Conservation (phyloP, 805 yeast species). For the Candida tibetensis region DNA sequence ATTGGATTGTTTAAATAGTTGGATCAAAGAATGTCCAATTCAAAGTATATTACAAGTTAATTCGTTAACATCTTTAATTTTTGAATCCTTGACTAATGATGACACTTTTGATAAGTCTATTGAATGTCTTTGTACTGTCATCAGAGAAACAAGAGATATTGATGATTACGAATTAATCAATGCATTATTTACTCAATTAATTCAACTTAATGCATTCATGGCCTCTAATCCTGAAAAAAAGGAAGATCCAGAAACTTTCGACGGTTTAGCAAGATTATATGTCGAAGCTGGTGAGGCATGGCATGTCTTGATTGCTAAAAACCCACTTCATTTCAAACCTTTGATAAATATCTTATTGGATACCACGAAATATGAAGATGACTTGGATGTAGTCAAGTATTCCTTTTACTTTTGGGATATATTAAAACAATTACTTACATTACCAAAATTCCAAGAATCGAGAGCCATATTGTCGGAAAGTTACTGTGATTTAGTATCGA, state of each 20-base stretch:
- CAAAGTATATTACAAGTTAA: conserved; percentile 60
- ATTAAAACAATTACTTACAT: conserved; percentile 66
- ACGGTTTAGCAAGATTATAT: conserved; percentile 70
- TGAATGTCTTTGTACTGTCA: conserved; percentile 80
- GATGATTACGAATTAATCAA: conserved; percentile 60
- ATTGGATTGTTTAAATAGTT: conserved; percentile 76
- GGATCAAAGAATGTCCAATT: conserved; percentile 87
- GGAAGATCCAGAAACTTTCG: conserved; percentile 65
- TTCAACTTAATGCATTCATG: conserved; percentile 56
- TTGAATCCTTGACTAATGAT: conserved; percentile 56
- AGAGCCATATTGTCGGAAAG: conserved; percentile 49
- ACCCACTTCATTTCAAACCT: conserved; percentile 66
- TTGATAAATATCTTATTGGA: conserved; percentile 71
- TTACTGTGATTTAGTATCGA: conserved; percentile 55
- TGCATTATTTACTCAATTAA: conserved; percentile 65
- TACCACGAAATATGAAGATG: conserved; percentile 71
- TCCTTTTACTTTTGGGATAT: conserved; percentile 92
- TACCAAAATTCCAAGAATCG: conserved; percentile 57
- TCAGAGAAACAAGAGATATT: conserved; percentile 78
- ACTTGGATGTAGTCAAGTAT: conserved; percentile 83
- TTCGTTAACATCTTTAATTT: conserved; percentile 66
- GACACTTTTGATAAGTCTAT: conserved; percentile 79
- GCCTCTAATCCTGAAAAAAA: conserved; percentile 32
- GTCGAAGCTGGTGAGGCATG: conserved; percentile 95
- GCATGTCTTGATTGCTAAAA: conserved; percentile 79